Conservation (phyloP, 441 rosid species). For the Dalechampia spathulata region DNA sequence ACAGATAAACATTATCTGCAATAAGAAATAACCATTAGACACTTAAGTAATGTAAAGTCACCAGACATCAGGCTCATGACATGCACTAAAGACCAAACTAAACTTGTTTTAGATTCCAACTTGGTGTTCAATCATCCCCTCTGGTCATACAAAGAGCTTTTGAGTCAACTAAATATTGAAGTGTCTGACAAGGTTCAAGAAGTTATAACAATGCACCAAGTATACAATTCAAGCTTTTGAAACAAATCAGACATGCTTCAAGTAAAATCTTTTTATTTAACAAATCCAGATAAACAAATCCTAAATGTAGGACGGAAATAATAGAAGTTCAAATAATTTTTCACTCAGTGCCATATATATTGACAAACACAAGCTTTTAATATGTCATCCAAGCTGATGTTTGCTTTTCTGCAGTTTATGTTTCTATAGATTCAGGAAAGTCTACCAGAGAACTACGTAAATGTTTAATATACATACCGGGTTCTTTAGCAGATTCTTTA, state of each 20-base stretch:
- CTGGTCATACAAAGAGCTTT: background rate
- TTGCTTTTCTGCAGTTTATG: background rate
- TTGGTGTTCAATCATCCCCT: background rate
- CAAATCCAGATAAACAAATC: background rate
- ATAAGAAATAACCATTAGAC: background rate
- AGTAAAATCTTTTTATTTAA: background rate
- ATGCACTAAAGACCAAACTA: no score
- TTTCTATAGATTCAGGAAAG: background rate
- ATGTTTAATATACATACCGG: slow-evolving; percentile 42
- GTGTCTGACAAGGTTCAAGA: background rate
- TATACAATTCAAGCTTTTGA: background rate
- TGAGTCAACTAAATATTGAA: background rate
- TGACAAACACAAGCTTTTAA: background rate
- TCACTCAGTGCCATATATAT: background rate
- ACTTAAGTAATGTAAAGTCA: background rate
- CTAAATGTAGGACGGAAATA: background rate
- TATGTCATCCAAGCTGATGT: background rate
- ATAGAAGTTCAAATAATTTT: background rate
- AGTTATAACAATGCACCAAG: background rate
- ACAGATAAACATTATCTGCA: slow-evolving; percentile 1
- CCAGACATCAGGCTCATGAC: no score
- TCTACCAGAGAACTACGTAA: slow-evolving; percentile 11
- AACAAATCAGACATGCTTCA: background rate
- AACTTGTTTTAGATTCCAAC: background rate
- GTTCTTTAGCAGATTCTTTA: slow-evolving; percentile 40